Evolutionary conservation across 768 basidiomycete species (phyloP).

Genomic region (Naganishia randhawae): DNA sequence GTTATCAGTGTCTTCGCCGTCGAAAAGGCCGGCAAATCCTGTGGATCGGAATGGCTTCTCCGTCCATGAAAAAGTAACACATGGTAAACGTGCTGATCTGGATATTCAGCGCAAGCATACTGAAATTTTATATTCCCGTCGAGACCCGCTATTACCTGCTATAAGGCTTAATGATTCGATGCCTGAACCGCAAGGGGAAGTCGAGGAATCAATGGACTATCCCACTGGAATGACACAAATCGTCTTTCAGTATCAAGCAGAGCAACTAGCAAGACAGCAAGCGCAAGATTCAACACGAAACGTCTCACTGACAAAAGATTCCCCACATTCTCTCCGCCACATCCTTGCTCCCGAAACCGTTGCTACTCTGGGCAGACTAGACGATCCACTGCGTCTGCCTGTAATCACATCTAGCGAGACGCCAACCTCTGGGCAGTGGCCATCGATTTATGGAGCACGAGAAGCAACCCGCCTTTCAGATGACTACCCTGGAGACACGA

Average conservation of each 20-base stretch:
- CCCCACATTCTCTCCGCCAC: background rate
- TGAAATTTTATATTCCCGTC: background rate
- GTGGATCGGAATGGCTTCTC: background rate
- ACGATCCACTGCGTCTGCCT: background rate
- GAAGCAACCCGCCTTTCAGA: background rate
- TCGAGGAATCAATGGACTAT: background rate
- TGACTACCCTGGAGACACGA: background rate
- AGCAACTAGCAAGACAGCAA: background rate
- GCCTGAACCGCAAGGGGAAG: background rate
- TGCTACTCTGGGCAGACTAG: background rate
- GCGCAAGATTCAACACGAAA: background rate
- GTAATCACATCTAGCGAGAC: background rate
- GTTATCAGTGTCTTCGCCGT: background rate
- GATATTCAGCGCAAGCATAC: too few species aligned
- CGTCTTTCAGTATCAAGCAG: background rate
- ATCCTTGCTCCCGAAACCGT: slow-evolving; percentile 12
- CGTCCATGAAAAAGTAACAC: background rate
- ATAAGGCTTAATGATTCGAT: background rate
- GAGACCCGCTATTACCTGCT: background rate
- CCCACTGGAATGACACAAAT: background rate
- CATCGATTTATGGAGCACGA: background rate
- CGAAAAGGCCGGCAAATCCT: background rate
- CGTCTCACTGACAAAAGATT: background rate
- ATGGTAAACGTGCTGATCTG: background rate
- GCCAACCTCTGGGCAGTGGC: background rate